A percentile compares a stretch with the other conserved stretches of the same genome.
These are phyloP conservation scores for Claviceps purpurea DNA, from an alignment of 2,329 filamentous ascomycete species.

Conservation along the genomic window DNA sequence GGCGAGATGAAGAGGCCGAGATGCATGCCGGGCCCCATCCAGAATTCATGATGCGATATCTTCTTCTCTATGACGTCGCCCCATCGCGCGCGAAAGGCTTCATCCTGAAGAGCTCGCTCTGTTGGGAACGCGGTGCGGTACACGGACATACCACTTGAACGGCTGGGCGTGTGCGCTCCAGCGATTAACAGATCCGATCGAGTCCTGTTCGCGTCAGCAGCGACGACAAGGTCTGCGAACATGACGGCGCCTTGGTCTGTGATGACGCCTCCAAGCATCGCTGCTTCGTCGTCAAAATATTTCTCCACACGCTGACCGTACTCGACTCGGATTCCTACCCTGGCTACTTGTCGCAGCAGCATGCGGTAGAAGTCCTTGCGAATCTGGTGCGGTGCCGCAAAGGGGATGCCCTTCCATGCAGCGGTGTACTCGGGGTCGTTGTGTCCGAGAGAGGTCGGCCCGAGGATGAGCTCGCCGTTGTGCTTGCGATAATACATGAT, in stretches of 20 bases:
- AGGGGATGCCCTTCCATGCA: background rate
- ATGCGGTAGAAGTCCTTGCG: constrained; percentile 2
- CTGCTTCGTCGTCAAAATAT: constrained; percentile 3
- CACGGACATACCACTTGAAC: constrained; percentile 3
- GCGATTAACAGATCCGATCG: background rate
- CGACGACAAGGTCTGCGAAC: constrained; percentile 6
- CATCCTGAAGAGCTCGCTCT: background rate
- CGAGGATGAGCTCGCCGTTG: constrained; percentile 3
- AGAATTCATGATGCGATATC: background rate
- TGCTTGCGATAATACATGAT: background rate
- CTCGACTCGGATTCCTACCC: constrained; percentile 4
- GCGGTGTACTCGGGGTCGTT: constrained; percentile 1
- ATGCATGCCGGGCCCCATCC: constrained; percentile 2
- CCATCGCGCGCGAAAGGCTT: background rate
- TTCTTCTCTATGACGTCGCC: background rate
- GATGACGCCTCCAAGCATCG: background rate
- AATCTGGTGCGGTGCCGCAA: background rate
- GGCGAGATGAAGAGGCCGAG: background rate
- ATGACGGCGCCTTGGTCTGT: background rate
- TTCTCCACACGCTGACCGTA: background rate
- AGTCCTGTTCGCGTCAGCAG: constrained; percentile 6
- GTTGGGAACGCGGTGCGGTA: constrained; percentile 2
- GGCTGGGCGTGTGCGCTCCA: background rate
- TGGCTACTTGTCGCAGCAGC: constrained; percentile 2
- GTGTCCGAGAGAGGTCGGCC: background rate